These are phyloP conservation scores for Phylloporus sp. DNA, from an alignment of 768 basidiomycete genomes.

Conservation along the genomic window DNA sequence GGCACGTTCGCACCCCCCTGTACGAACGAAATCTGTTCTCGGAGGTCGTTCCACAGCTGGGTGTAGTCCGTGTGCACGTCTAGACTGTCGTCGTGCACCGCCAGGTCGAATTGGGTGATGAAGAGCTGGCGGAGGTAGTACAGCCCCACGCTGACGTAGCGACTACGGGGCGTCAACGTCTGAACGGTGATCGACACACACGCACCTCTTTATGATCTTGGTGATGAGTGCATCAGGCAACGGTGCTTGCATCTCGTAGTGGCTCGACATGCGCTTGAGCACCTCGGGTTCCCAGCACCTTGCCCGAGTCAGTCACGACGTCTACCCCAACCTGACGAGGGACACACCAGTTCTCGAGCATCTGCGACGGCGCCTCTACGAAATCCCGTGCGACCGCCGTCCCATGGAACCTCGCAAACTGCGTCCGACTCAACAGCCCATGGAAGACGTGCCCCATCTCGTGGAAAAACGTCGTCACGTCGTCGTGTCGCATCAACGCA, in stretches of 20 bases:
- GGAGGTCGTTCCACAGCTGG: constrained; percentile 64
- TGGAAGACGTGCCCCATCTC: constrained; percentile 78
- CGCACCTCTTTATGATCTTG: constrained; percentile 69
- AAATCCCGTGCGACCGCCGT: constrained; percentile 74
- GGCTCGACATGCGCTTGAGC: constrained; percentile 67
- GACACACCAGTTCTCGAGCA: constrained; percentile 76
- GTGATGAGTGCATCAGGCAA: constrained; percentile 63
- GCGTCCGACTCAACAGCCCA: constrained; percentile 61
- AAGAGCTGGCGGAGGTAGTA: constrained; percentile 66
- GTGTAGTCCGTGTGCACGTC: constrained; percentile 59
- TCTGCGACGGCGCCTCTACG: constrained; percentile 86
- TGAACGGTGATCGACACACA: not conserved
- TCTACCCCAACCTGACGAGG: not conserved
- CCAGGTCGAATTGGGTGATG: constrained; percentile 41
- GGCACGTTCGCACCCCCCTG: constrained; percentile 57
- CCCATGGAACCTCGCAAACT: constrained; percentile 74
- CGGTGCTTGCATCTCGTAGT: constrained; percentile 67
- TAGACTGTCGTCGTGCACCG: constrained; percentile 31
- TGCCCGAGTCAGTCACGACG: not conserved
- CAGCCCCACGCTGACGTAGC: constrained; percentile 74
- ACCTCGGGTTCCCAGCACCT: constrained; percentile 81
- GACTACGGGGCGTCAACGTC: constrained; percentile 39
- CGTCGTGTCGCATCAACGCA: constrained; percentile 78
- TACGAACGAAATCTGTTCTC: constrained; percentile 62
- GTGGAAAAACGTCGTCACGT: constrained; percentile 86